phyloP scores from a whole-genome alignment of 2,329 filamentous ascomycete species.

The Fusarium acutatum region DNA sequence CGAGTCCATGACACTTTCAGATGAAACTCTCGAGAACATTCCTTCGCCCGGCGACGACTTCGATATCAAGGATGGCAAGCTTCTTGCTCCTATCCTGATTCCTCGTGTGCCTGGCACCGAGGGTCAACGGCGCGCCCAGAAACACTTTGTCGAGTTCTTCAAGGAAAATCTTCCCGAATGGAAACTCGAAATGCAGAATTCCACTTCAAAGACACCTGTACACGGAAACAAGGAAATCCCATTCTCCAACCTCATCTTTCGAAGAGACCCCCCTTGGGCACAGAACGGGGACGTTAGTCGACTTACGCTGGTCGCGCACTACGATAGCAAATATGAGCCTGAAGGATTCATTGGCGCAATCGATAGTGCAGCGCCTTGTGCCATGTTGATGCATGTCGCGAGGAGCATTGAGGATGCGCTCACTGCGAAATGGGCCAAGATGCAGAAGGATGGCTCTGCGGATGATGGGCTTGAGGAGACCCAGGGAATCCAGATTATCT shows the following conservation, averaged over 20 bases:
- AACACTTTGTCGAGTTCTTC: conserved; percentile 89
- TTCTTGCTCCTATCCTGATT: conserved; percentile 87
- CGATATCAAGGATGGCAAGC: conserved; percentile 76
- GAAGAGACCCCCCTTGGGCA: conserved; percentile 87
- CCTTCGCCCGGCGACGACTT: conserved; percentile 80
- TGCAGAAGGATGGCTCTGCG: conserved; percentile 66
- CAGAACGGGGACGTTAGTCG: conserved; percentile 77
- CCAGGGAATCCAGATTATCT: conserved; percentile 85
- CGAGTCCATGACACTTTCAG: conserved; percentile 68
- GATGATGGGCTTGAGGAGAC: conserved; percentile 72
- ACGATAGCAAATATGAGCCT: conserved; percentile 84
- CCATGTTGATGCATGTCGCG: conserved; percentile 89
- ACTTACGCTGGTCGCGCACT: conserved; percentile 90
- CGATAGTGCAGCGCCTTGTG: conserved; percentile 93
- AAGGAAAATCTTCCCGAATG: conserved; percentile 76
- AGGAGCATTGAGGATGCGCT: conserved; percentile 81
- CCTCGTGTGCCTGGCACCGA: conserved; percentile 89
- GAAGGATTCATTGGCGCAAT: conserved; percentile 91
- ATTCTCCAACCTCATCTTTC: conserved; percentile 87
- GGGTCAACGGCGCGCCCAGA: conserved; percentile 75
- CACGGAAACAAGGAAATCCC: conserved; percentile 76
- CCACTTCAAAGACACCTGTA: conserved; percentile 82
- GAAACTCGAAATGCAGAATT: conserved; percentile 87
- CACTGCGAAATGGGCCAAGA: conserved; percentile 81
- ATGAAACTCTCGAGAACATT: conserved; percentile 75